Conservation (phyloP, 2,329 filamentous ascomycete genomes). For the Huntiella savannae region DNA sequence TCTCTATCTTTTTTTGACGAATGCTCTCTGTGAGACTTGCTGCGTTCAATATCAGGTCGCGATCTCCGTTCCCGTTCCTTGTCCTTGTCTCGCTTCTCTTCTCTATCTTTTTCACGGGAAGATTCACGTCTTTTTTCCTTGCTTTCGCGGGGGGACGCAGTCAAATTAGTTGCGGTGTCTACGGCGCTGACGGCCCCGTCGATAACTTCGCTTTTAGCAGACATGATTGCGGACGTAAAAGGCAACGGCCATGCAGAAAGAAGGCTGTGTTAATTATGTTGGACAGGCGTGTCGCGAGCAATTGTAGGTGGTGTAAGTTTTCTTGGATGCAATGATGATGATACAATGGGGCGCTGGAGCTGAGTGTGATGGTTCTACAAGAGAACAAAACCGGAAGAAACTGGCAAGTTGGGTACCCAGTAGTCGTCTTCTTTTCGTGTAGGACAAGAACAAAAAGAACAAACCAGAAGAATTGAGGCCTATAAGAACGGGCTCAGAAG, state of each 20-base stretch:
- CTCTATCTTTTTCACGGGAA: constrained; percentile 7
- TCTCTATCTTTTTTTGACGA: constrained; percentile 19
- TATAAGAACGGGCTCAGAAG: not conserved
- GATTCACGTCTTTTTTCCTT: constrained; percentile 8
- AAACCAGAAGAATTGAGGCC: not conserved
- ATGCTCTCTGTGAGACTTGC: constrained; percentile 18
- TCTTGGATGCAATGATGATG: not conserved
- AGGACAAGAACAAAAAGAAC: not conserved
- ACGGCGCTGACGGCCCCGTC: constrained; percentile 6
- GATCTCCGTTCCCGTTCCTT: constrained; percentile 8
- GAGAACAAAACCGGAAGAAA: too few relatives aligned
- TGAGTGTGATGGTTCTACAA: not conserved
- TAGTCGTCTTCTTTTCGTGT: too few relatives aligned
- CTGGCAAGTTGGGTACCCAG: too few relatives aligned
- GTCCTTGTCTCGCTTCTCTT: constrained; percentile 3
- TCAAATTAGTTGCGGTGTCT: constrained; percentile 7
- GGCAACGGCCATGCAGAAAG: too few relatives aligned
- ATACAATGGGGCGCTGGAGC: not conserved
- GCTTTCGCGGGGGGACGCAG: constrained; percentile 5
- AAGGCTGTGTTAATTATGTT: too few relatives aligned
- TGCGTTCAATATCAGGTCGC: constrained; percentile 11
- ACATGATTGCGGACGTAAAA: constrained; percentile 1
- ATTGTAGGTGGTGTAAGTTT: too few relatives aligned
- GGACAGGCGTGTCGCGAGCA: too few relatives aligned
- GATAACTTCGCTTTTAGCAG: constrained; percentile 9